Base-by-base conservation (phyloP, 352 stramenopile genomes). In the Discostella stelligera region DNA sequence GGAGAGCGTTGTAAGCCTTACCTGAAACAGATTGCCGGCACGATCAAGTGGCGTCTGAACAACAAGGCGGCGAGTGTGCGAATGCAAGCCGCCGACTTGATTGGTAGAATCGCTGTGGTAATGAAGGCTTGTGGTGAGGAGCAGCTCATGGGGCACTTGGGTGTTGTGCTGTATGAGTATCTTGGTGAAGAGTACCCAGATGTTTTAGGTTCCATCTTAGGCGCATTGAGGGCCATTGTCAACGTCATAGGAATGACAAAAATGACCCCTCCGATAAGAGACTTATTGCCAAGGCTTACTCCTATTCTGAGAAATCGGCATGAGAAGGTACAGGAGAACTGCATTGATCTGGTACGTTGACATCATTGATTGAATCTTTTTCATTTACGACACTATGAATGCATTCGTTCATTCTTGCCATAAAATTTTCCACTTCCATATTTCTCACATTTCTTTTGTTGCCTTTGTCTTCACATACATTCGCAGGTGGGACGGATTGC, bases 241-340 rank as follows among this genome's bases (percentile, higher is more conserved):
- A 99, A 98, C 82, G 97, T 99, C 49, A 99, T 99, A 77, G 97
- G 97, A 68, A 99, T 99, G 97, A 98, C 93, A 37, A 98, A 98
- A 78, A 99, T 99, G 96, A 98, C 96, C 39, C 97, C 97, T 71
- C 97, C 97, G 0, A 99, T 99, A 84, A 97, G 98, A 74, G 97
- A 99, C 71, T 80, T 99, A 39, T 88, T 99, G n/a, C 97, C 97
- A 20, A 94, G 97, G 21, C 82, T 99, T 23, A 99, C 97, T 30
- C 97, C 97, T 32, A 99, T 99, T 78, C 89, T 99, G 11, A 97
- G 98, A 79, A 99, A 99, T 80, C 93, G 97, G 5, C 96, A 99
- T 80, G 97, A 99, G 79, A 99, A 99, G 79, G 97, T 99, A 7
- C 97, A 99, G 80, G 97, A 99, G 79, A 99, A 99, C 81, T 98